These are phyloP conservation scores for Xylariaceae sp. DNA, from an alignment of 2,329 filamentous ascomycete genomes.

Conservation along the genomic window DNA sequence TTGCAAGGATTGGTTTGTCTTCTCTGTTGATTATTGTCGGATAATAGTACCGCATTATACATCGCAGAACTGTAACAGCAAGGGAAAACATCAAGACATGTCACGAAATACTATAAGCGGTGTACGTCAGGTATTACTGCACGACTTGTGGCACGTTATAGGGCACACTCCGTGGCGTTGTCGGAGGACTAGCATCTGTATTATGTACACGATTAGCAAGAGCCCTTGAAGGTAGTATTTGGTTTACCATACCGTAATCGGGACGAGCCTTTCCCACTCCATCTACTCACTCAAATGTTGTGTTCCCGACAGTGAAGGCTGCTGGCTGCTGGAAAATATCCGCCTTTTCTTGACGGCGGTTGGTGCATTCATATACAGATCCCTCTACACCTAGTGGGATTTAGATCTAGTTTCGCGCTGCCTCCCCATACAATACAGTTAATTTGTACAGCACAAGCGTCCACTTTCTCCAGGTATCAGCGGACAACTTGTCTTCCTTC, in stretches of 20 bases:
- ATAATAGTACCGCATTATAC: not conserved
- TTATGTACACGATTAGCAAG: too few relatives aligned
- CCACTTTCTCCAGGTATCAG: not conserved
- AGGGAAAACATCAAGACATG: not conserved
- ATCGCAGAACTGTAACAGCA: not conserved
- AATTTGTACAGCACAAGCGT: constrained; percentile 15
- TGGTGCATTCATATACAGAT: constrained; percentile 12
- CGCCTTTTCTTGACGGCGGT: constrained; percentile 7
- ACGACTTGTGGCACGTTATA: too few relatives aligned
- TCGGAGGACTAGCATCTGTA: too few relatives aligned
- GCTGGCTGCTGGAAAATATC: not conserved
- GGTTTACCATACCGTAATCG: too few relatives aligned
- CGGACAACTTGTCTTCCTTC: not conserved
- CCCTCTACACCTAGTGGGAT: not conserved
- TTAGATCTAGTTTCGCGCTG: not conserved
- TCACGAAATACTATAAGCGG: too few relatives aligned
- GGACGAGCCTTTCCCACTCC: not conserved
- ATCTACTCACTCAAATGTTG: not conserved
- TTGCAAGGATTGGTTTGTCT: constrained; percentile 24
- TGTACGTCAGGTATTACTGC: too few relatives aligned
- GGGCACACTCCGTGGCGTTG: too few relatives aligned
- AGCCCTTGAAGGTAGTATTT: not conserved
- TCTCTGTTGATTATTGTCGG: not conserved
- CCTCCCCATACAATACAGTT: constrained; percentile 12
- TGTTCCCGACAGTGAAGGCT: not conserved